A percentile compares a stretch with the other conserved stretches of the same genome.
phyloP scores from a whole-genome alignment of 345 rosid genomes.

The Pseudoturritis turrita region DNA sequence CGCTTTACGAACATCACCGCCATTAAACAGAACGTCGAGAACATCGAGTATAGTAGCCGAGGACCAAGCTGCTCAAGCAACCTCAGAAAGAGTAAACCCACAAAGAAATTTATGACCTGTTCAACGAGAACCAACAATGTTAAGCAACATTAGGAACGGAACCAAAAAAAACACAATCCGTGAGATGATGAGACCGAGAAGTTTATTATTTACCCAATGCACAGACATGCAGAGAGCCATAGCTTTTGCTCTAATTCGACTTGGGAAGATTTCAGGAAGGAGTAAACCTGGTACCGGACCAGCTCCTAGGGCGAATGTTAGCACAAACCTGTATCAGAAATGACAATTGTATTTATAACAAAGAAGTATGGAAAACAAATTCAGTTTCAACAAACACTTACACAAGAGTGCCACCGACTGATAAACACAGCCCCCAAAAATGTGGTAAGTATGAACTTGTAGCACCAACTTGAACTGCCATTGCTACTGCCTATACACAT shows the following conservation, averaged over 20 bases:
- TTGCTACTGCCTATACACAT: constrained; percentile 65
- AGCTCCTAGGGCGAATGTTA: constrained; percentile 91
- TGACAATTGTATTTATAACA: not conserved
- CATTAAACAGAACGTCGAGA: constrained; percentile 68
- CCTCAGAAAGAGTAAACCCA: constrained; percentile 84
- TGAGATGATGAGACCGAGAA: not conserved
- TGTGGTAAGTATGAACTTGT: constrained; percentile 45
- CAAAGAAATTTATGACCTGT: constrained; percentile 94
- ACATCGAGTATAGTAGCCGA: constrained; percentile 68
- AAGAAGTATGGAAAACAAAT: not conserved
- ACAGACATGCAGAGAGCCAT: constrained; percentile 97
- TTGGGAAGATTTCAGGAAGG: constrained; percentile 88
- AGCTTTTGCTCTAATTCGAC: constrained; percentile 93
- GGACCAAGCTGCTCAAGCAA: constrained; percentile 82
- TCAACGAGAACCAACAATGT: not conserved
- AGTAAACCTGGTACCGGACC: constrained; percentile 98
- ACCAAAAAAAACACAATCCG: not conserved
- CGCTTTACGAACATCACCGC: constrained; percentile 81
- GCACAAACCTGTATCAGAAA: constrained; percentile 64
- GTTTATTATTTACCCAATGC: constrained; percentile 69
- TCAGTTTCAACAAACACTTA: constrained; percentile 36
- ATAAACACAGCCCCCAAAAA: constrained; percentile 52
- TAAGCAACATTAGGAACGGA: not conserved
- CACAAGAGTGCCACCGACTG: constrained; percentile 90
- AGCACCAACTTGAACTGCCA: constrained; percentile 77